Evolutionary conservation across 2,329 filamentous ascomycete genomes (phyloP), one percentile per base, ranked within the genome.

Genomic region (Coleophoma eucalyptorum): DNA sequence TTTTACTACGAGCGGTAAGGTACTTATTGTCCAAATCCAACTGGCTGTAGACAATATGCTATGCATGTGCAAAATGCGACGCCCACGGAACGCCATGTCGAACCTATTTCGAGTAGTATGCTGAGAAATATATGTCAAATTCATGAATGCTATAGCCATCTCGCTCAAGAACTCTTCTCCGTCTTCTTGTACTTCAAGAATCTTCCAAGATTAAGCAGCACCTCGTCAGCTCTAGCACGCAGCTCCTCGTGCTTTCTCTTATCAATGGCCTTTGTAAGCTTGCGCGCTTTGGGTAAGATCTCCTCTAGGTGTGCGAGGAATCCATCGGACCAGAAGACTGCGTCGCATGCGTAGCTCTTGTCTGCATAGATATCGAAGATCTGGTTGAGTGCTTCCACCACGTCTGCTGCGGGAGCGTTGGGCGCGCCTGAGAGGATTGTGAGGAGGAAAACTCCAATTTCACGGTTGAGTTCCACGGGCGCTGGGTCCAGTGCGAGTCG

Each of bases 351-450:
- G 49, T 71, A 74, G 12, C 72, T 73, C 64, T 83, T 81, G 62
- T 87, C 80, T 21, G 76, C 79, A 66, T 87, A 88, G 7, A 88
- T 75, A 58, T 87, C 84, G 57, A 86, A 85, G 16, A 88, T 55
- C 65, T 86, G 81, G 66, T 87, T 81, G 41, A 87, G 68, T 15
- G 81, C 80, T 67, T 87, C 84, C 32, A 87, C 75, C 5, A 74
- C 73, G 43, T 86, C 80, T 2, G 81, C 83, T 2, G 75, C 67
- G 2, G 80, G 72, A 1, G 77, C 78, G 42, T 76, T 69, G 5
- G 81, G 79, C 16, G 80, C 68, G 10, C 67, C 66, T 32, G 74
- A 69, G 32, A 86, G 67, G 5, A 83, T 65, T 2, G 76, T 80
- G 48, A 87, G 55, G 45, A 88, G 70, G 64, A 87, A 87, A 15